Evolutionary conservation across 2,329 filamentous ascomycete species (phyloP).

Genomic region (Nigrospora sphaerica): DNA sequence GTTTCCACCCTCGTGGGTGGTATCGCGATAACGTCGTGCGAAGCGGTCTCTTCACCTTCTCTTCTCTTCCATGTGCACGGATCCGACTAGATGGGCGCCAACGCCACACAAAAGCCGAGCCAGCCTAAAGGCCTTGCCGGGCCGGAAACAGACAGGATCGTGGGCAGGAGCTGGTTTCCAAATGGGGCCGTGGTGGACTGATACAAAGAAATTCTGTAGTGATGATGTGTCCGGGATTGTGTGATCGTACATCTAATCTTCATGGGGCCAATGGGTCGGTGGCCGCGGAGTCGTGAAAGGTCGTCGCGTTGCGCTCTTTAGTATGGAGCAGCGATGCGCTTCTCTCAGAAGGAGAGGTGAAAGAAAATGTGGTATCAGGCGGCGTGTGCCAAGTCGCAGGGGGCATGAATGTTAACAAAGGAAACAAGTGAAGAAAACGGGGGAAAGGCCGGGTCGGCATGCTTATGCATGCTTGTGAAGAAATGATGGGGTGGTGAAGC

Average conservation of each 20-base stretch:
- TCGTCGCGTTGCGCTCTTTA: slow-evolving; percentile 5
- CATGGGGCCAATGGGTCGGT: slow-evolving; percentile 8
- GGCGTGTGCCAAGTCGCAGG: background rate
- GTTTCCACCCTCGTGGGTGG: no score
- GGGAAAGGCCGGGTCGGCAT: slow-evolving; percentile 6
- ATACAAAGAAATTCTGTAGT: slow-evolving; percentile 16
- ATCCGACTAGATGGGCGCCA: no score
- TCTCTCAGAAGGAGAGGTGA: slow-evolving; percentile 4
- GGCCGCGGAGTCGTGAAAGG: slow-evolving; percentile 8
- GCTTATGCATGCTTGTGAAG: slow-evolving; percentile 11
- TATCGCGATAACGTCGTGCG: no score
- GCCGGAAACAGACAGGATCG: no score
- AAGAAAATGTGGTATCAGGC: background rate
- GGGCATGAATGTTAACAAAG: background rate
- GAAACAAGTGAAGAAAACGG: slow-evolving; percentile 5
- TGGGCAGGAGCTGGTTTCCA: no score
- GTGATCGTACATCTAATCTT: slow-evolving; percentile 9
- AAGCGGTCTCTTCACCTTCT: no score
- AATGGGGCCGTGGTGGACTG: slow-evolving; percentile 4
- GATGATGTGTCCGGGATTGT: slow-evolving; percentile 9
- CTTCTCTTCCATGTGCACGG: no score
- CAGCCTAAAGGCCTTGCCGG: no score
- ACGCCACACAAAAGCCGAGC: no score
- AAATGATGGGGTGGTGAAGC: slow-evolving; percentile 1
- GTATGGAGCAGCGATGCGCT: slow-evolving; percentile 6